Evolutionary conservation across 2,329 filamentous ascomycete species (phyloP).

Genomic region (Monosporascus cannonballus): DNA sequence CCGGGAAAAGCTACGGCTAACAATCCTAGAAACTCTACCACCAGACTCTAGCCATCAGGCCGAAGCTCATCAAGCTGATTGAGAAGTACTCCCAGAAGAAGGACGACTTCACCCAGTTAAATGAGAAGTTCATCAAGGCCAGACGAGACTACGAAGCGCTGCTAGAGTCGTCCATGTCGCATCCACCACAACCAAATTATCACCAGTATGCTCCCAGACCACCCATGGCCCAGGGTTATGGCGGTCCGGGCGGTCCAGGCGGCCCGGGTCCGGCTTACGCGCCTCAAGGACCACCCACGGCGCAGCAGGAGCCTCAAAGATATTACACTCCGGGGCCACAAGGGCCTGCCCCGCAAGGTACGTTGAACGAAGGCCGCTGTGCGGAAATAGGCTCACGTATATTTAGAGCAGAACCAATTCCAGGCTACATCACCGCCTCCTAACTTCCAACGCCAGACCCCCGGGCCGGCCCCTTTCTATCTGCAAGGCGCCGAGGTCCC

Average conservation of each 20-base stretch:
- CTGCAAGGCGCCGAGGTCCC: constrained; percentile 53
- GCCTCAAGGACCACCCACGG: constrained; percentile 34
- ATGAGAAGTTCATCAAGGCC: constrained; percentile 99
- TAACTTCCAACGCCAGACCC: constrained; percentile 49
- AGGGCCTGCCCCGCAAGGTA: constrained; percentile 31
- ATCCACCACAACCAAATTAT: constrained; percentile 76
- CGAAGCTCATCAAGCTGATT: constrained; percentile 95
- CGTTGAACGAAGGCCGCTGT: constrained; percentile 13
- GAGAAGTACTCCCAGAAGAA: constrained; percentile 99
- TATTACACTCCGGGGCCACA: constrained; percentile 61
- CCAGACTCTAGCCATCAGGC: constrained; percentile 86
- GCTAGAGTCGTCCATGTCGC: constrained; percentile 94
- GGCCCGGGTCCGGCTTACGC: constrained; percentile 31
- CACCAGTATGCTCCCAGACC: constrained; percentile 59
- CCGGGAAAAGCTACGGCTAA: constrained; percentile 24
- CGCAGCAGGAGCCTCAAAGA: constrained; percentile 56
- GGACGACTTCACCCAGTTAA: constrained; percentile 96
- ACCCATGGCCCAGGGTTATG: constrained; percentile 40
- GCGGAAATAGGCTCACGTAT: constrained; percentile 21
- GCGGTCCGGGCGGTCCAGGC: constrained; percentile 24
- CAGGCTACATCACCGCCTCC: constrained; percentile 42
- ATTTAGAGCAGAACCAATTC: constrained; percentile 35
- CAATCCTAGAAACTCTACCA: constrained; percentile 67
- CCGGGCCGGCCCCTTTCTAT: constrained; percentile 57
- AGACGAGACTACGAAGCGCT: constrained; percentile 92